These are phyloP conservation scores for Boletus insuetus DNA, from an alignment of 768 basidiomycete genomes.

Conservation along the genomic window DNA sequence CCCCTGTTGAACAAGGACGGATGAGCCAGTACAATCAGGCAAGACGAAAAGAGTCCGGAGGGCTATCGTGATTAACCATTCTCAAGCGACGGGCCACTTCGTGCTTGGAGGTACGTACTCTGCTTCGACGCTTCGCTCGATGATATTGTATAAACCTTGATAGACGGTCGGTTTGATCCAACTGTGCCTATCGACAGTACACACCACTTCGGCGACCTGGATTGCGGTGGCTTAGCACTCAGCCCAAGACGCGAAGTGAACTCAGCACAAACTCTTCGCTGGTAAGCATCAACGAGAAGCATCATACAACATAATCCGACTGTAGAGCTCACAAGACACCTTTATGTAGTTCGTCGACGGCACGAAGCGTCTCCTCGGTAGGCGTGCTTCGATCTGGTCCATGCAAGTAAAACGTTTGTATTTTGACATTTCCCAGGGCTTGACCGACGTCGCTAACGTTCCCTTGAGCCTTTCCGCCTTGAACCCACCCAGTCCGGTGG, in stretches of 20 bases:
- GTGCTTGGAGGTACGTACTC: too few species aligned
- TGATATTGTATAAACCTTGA: too few species aligned
- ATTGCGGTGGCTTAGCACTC: constrained; percentile 15
- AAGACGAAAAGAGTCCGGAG: too few species aligned
- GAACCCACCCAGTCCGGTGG: background rate
- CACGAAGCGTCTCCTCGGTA: constrained; percentile 45
- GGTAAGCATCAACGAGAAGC: background rate
- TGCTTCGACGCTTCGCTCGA: constrained; percentile 33
- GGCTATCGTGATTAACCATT: too few species aligned
- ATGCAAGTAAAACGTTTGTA: constrained; percentile 18
- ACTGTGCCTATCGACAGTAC: constrained; percentile 40
- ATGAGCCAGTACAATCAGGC: too few species aligned
- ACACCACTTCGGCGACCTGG: constrained; percentile 43
- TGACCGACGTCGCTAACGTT: background rate
- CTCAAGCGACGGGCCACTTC: too few species aligned
- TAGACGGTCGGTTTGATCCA: constrained; percentile 50
- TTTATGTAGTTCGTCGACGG: constrained; percentile 29
- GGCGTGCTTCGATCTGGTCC: constrained; percentile 42
- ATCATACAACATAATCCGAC: background rate
- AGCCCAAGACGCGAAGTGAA: constrained; percentile 28
- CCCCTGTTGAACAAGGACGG: too few species aligned
- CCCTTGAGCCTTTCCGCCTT: background rate
- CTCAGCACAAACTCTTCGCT: constrained; percentile 14
- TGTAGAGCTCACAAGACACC: constrained; percentile 42
- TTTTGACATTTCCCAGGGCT: background rate